Base-by-base conservation (phyloP, 2,329 filamentous ascomycete genomes). In the Scedosporium boydii region DNA sequence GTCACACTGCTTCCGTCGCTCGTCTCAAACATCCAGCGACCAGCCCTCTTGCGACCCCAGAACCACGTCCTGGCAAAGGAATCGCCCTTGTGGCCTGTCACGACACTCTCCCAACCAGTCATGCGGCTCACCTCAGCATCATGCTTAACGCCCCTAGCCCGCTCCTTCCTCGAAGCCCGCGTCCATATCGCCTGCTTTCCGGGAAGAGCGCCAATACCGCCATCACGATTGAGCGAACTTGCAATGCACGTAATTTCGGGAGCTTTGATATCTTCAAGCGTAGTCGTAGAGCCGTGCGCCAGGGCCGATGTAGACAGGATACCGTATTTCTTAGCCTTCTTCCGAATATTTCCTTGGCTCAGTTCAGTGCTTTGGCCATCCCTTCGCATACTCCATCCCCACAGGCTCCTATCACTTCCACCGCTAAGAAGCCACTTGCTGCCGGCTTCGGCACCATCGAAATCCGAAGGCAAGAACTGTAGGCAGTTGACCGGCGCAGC, bases 41-140 rank as follows among this genome's bases (percentile, higher is more conserved):
- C 95, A 58, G 95, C 93, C 69, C 89, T 87, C 75, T 96, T 97
- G 63, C 91, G 87, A 5, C 93, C 95, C 93, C 95, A 98, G 76
- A 97, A 97, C 95, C 95, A 99, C 1, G 95, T 98, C 61, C 95
- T 86, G 18, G 92, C 95, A 70, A 85, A 90, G 55, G 87, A 83
- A 70, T 98, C 93, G 60, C 88, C 86, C 70, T 88, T 88, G 72
- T 99, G 96, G 9, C 92, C 93, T 3, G 95, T 99, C 2, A 99
- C 85, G 6, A 99, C 87, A 70, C 93, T 97, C 74, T 99, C 96
- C 95, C 95, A 99, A 1, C 95, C 95, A 2, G 93, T 96, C 78
- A 86, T 87, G 58, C 86, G 83, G 68, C 87, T 89, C 63, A 87
- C 80, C 67, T 91, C 87, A 2, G 89, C 86, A 73, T 92, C 87